phyloP scores from a whole-genome alignment of 345 rosid species.

The Citrus inodora region DNA sequence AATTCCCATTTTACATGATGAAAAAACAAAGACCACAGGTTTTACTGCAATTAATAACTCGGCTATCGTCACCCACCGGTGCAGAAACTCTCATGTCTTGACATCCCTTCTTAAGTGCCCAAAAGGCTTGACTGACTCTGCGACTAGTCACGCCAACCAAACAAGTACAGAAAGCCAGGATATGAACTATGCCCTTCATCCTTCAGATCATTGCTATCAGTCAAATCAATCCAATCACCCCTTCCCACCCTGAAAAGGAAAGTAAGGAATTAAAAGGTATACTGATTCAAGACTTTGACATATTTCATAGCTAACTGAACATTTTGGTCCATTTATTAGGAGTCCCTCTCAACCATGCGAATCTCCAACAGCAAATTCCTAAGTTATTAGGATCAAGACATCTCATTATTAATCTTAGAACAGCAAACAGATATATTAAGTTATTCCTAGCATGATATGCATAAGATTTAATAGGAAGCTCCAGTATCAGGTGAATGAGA shows the following conservation, averaged over 20 bases:
- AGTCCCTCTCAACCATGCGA: not conserved
- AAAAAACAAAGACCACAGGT: slow-evolving; percentile 9
- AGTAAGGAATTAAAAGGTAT: not conserved
- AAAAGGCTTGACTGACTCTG: not conserved
- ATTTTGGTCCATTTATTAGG: not conserved
- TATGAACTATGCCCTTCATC: not conserved
- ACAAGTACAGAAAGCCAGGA: not conserved
- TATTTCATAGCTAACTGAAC: not conserved
- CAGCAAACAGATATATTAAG: not conserved
- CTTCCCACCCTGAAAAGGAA: slow-evolving; percentile 39
- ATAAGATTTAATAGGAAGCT: not conserved
- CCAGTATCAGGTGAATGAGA: not conserved
- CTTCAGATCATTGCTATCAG: not conserved
- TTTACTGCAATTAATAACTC: not conserved
- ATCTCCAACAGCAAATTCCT: not conserved
- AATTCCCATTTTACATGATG: slow-evolving; percentile 22
- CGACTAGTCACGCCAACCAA: not conserved
- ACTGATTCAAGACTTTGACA: not conserved
- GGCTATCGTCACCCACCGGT: slow-evolving; percentile 4
- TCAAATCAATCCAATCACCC: slow-evolving; percentile 15
- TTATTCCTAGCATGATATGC: not conserved
- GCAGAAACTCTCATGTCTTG: slow-evolving; percentile 16
- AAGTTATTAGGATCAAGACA: not conserved
- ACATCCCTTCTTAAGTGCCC: slow-evolving; percentile 6
- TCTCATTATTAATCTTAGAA: not conserved